A percentile compares a stretch with the other conserved stretches of the same genome.
These are phyloP conservation scores for Leptomonas seymouri DNA, from an alignment of 208 protist genomes.

Conservation along the genomic window DNA sequence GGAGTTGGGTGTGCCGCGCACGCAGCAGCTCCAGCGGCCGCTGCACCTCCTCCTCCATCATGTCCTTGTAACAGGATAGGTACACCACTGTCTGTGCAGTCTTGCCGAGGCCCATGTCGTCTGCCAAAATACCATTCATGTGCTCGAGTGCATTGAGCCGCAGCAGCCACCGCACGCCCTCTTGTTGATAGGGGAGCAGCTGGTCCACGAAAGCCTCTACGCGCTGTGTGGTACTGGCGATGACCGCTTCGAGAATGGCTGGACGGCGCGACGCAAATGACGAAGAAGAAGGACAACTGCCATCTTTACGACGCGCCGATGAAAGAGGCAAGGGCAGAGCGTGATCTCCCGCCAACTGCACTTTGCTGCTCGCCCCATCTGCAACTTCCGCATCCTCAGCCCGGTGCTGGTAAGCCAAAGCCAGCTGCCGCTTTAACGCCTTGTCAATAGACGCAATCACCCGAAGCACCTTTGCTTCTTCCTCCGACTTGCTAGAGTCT, in stretches of 20 bases:
- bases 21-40: slow-evolving; percentile 19
- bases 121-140: slow-evolving; percentile 92
- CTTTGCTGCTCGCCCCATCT: neutral
- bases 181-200: slow-evolving; percentile 95
- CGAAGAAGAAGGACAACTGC: neutral
- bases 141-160: slow-evolving; percentile 87
- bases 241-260: slow-evolving; percentile 32
- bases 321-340: neutral
- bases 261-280: slow-evolving; percentile 14
- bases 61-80: slow-evolving; percentile 70
- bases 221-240: slow-evolving; percentile 28
- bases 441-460: slow-evolving; percentile 36
- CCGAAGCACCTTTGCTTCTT: slow-evolving; percentile 32
- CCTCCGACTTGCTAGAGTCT: slow-evolving; percentile 25
- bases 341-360: neutral
- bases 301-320: neutral
- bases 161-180: slow-evolving; percentile 97
- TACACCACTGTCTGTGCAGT: slow-evolving; percentile 96
- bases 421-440: slow-evolving; percentile 33
- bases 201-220: slow-evolving; percentile 31
- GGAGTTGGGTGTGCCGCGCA: slow-evolving; percentile 12
- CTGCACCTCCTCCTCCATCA: slow-evolving; percentile 41
- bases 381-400: neutral
- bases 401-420: slow-evolving; percentile 11
- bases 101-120: slow-evolving; percentile 99